Percentiles rank a stretch among this genome's conserved stretches.
Evolutionary conservation across 2,329 filamentous ascomycete genomes (phyloP).

Genomic region (Aspergillus tubingensis): DNA sequence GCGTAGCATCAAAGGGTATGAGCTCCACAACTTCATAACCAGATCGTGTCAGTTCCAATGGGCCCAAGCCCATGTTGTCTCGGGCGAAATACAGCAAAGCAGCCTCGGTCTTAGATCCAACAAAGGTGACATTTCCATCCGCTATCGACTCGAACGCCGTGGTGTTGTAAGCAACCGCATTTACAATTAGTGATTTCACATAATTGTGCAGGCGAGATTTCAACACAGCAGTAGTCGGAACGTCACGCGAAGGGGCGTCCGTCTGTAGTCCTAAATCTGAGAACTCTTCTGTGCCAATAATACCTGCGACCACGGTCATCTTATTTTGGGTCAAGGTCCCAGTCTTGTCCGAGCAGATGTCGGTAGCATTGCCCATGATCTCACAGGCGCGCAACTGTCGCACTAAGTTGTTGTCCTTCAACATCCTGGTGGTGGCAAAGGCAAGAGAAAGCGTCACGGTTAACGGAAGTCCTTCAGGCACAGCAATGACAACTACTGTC

Average conservation of each 20-base stretch:
- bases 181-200: background rate
- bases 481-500: slow-evolving; percentile 58
- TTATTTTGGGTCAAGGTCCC: slow-evolving; percentile 62
- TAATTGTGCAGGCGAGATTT: background rate
- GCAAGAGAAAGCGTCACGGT: slow-evolving; percentile 61
- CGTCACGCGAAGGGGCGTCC: background rate
- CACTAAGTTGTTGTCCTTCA: slow-evolving; percentile 61
- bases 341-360: slow-evolving; percentile 64
- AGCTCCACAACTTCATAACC: slow-evolving; percentile 64
- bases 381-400: slow-evolving; percentile 58
- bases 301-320: slow-evolving; percentile 58
- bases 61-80: slow-evolving; percentile 62
- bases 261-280: background rate
- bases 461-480: slow-evolving; percentile 59
- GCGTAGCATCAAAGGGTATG: slow-evolving; percentile 71
- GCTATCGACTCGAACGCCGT: slow-evolving; percentile 73
- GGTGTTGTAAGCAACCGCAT: slow-evolving; percentile 41
- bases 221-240: slow-evolving; percentile 32
- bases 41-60: slow-evolving; percentile 61
- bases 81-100: slow-evolving; percentile 67
- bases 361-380: slow-evolving; percentile 63
- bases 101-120: slow-evolving; percentile 74
- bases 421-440: slow-evolving; percentile 60
- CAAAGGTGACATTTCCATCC: slow-evolving; percentile 62
- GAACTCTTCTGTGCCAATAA: background rate